Conservation (phyloP, 345 rosid species). For the Eucalyptus camaldulensis region DNA sequence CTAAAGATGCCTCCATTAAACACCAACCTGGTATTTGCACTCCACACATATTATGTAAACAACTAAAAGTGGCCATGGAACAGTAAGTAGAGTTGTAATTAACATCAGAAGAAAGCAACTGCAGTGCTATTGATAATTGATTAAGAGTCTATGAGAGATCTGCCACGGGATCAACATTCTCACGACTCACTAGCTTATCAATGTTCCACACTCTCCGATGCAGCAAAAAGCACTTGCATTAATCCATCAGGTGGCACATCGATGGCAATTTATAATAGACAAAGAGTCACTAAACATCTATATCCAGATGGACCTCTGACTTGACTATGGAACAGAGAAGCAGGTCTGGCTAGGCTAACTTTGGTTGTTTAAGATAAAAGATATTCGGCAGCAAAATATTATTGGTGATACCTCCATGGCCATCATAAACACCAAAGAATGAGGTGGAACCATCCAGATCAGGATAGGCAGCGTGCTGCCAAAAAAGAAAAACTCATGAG, state of each 20-base stretch:
- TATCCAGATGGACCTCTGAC: background rate
- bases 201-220: background rate
- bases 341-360: background rate
- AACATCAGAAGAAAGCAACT: background rate
- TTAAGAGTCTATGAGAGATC: background rate
- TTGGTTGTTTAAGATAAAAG: background rate
- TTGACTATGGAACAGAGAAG: background rate
- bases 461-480: slow-evolving; percentile 77
- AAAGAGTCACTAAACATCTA: background rate
- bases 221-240: background rate
- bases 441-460: slow-evolving; percentile 73
- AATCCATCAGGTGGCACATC: background rate
- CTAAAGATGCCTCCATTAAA: background rate
- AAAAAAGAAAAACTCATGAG: background rate
- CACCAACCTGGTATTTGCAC: background rate
- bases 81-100: background rate
- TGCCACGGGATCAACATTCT: background rate
- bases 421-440: slow-evolving; percentile 97
- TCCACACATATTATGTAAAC: background rate
- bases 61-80: background rate
- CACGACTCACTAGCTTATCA: background rate
- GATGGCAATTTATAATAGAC: background rate
- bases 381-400: background rate
- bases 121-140: background rate
- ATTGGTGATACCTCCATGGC: slow-evolving; percentile 76